Base-by-base conservation (phyloP, 169 alveolate species). In the Plasmodium malariae region DNA sequence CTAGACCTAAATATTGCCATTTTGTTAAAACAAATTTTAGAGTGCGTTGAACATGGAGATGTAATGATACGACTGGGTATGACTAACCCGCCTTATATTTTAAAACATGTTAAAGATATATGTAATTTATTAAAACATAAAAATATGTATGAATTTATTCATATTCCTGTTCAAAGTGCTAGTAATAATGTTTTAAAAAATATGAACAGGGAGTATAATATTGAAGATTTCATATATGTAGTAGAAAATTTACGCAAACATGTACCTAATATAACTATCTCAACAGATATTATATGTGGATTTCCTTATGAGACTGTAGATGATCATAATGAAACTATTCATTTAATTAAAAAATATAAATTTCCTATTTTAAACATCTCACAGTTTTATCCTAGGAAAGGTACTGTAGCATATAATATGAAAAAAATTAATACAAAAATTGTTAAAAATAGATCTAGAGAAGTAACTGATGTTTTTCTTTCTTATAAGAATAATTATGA, bases 201-300 rank as follows among this genome's bases (percentile, higher is more conserved):
- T 69, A 99, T 99, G 99, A 97, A 97, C 62, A 96, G 99, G 65
- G 99, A 99, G 92, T 98, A 99, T 94, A 94, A 97, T 9, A 93
- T 97, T 72, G 99, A 96, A 87, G 99, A 99, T 76, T 99, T 99
- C 86, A 93, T 87, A 62, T 90, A 91, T 70, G 93, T 97, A 24
- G 99, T 98, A 88, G 98, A 96, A 68, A 94, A 94, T 73, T 93
- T 98, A 30, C 37, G 95, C 1, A 94, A 89, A 71, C 83, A 94
- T 55, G 96, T 97, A 32, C 99, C 99, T 12, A 88, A 96, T 63
- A 94, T 98, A 76, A 96, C 99, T 3, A 93, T 99, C 28, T 98
- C 99, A 3, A 99, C 99, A 4, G 99, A 99, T 91, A 96, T 99
- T 86, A 99, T 99, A 59, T 99, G 99, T 89, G 99, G 99, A 57